Base-by-base conservation (phyloP, 1,284 basidiomycete genomes). In the Tilletia setariae region DNA sequence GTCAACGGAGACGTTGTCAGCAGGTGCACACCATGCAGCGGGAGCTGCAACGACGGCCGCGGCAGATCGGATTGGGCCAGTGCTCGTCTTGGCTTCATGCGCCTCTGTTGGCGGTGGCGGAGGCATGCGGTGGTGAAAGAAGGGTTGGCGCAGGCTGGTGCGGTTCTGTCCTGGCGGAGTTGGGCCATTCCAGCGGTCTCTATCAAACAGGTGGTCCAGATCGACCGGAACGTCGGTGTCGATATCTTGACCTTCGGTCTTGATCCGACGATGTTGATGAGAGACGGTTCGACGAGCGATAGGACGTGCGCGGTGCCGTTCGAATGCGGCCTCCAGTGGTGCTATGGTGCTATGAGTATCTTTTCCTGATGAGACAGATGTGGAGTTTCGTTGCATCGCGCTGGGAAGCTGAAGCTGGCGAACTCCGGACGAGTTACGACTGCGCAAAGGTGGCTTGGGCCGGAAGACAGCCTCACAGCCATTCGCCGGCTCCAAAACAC, bases 81-180 rank as follows among this genome's bases (percentile, higher is more conserved):
- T 32, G 30, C 30, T 61, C 9, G 6, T 28, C 30, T 23, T 49
- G 43, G 35, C 3, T 23, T 21, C 11, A 28, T 43, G 7, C 16
- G n/a, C 25, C 32, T 53, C 28, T 15, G 47, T 2, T 9, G 68
- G 68, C 9, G 64, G 43, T 23, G n/a, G n/a, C 13, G 68, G 68
- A 6, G 68, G 65, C 64, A 66, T 66, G 53, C 68, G 68, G 56
- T 69, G 68, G 35, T 69, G 68, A 25, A 69, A 69, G 46, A 69
- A 61, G 19, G 64, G 49, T 19, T 62, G 40, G n/a, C 43, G 44
- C 15, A 25, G n/a, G 6, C 21, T 23, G 16, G 46, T 49, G 7
- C 46, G 46, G 4, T 11, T 11, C 11, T 40, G 6, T 25, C 51
- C 51, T 53, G 51, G 0, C 15, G 21, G 51, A 25, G 28, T 11